A percentile compares a stretch with the other conserved stretches of the same genome.
These are phyloP conservation scores for Moringa oleifera DNA, from an alignment of 345 rosid species.

Conservation along the genomic window DNA sequence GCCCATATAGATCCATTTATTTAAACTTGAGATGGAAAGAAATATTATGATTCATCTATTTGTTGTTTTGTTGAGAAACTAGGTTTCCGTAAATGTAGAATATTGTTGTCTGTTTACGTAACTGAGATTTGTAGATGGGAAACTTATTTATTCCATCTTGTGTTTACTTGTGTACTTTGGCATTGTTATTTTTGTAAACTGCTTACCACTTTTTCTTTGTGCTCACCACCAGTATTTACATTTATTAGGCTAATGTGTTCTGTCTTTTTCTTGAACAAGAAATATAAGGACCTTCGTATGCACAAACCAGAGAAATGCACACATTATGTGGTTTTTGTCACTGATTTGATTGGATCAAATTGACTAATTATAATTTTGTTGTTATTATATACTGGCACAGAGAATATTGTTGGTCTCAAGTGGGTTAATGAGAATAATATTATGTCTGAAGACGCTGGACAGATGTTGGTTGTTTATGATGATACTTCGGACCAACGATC, in stretches of 20 bases:
- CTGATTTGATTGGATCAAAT: constrained; percentile 1
- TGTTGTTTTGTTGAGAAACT: no score
- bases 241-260: neutral
- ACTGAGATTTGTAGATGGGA: neutral
- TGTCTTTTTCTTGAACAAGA: neutral
- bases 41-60: no score
- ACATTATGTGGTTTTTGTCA: no score
- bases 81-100: no score
- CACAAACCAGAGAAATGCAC: no score
- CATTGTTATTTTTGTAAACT: neutral
- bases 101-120: neutral
- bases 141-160: no score
- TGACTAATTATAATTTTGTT: neutral
- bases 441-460: constrained; percentile 71
- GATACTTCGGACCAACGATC: constrained; percentile 88
- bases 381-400: constrained; percentile 17
- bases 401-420: constrained; percentile 9
- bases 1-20: no score
- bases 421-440: constrained; percentile 30
- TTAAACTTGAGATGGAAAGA: no score
- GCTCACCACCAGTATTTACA: neutral
- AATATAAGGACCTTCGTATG: no score
- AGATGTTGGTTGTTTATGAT: constrained; percentile 62
- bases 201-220: neutral
- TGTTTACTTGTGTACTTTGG: neutral